Evolutionary conservation across 371 early-diverging fungal species (phyloP), one percentile per base, ranked within the genome.

Genomic region (Rhizopus stolonifer): DNA sequence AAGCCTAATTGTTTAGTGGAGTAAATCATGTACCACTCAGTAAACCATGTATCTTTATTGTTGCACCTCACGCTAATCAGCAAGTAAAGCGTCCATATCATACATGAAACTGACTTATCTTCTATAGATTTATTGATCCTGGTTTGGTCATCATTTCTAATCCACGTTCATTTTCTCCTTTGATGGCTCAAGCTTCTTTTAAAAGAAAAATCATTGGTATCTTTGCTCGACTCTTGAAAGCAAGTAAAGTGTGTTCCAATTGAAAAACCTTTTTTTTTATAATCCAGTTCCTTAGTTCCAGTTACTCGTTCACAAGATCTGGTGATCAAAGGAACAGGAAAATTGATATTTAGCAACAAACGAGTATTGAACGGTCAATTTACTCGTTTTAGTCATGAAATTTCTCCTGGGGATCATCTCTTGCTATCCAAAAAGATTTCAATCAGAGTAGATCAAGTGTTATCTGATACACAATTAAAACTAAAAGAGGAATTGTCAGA

Each of bases 1-100:
- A 21, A 38, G 19, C n/a, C 2, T 31, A 15, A 45, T 36, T 36
- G 5, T 19, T 24, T 31, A 80, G 91, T 43, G 91, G 91, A 32
- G 58, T 78, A 21, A 82, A 89, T 64, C 72, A 81, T 46, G 83
- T 94, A 47, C 94, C 94, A 3, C 55, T 59, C 25, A 74, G 74
- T 2, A 90, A 85, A 11, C 91, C 92, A 4, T 85, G 89, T 50
- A 85, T 93, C 33, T 93, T 93, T 68, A 86, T 89, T 38, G 84
- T 83, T 14, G 93, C 89, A 0, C 94, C 94, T 36, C 94, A 93
- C 77, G 86, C 88, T 32, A 92, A 92, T 67, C 94, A 93, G 68
- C 81, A 78, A 69, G 60, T 69, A 15, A 39, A 43, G 24, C 11
- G n/a, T 57, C 13, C n/a, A 39, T 9, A 39, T 1, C 9, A 47